These are phyloP conservation scores for Gnomoniopsis smithogilvyi DNA, from an alignment of 2,329 filamentous ascomycete genomes.

Conservation along the genomic window DNA sequence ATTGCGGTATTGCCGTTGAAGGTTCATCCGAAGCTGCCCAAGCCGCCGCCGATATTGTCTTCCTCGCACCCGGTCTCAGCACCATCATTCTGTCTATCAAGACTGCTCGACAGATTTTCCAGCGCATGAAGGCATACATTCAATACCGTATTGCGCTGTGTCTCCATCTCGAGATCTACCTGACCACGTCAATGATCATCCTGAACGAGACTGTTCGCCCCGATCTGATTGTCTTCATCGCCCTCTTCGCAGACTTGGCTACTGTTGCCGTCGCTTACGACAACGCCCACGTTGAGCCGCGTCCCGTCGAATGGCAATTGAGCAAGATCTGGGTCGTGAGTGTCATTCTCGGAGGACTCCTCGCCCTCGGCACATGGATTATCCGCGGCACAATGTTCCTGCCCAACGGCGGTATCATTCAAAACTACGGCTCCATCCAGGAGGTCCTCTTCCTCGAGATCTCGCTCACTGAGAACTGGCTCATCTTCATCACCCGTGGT, in stretches of 20 bases:
- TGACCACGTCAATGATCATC: constrained; percentile 75
- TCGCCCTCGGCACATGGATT: constrained; percentile 70
- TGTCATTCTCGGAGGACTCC: constrained; percentile 63
- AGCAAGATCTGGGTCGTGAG: constrained; percentile 80
- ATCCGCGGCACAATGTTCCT: constrained; percentile 69
- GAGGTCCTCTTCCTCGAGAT: constrained; percentile 74
- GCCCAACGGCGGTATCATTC: constrained; percentile 66
- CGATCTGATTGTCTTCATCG: constrained; percentile 75
- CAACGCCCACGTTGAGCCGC: constrained; percentile 71
- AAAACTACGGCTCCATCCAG: constrained; percentile 72
- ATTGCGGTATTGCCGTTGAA: constrained; percentile 71
- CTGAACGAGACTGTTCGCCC: constrained; percentile 72
- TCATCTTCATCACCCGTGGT: constrained; percentile 75
- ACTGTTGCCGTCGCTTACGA: constrained; percentile 78
- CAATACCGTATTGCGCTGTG: constrained; percentile 75
- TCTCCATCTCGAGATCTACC: constrained; percentile 72
- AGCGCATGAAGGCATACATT: constrained; percentile 75
- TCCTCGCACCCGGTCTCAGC: constrained; percentile 68
- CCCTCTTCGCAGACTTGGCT: constrained; percentile 74
- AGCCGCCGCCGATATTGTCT: constrained; percentile 71
- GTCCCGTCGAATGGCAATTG: constrained; percentile 76
- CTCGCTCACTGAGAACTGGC: constrained; percentile 72
- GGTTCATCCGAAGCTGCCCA: constrained; percentile 70
- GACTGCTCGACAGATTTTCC: constrained; percentile 72
- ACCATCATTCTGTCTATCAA: constrained; percentile 73